Conservation (phyloP, 2,329 filamentous ascomycete genomes). For the Botrytis tulipae region DNA sequence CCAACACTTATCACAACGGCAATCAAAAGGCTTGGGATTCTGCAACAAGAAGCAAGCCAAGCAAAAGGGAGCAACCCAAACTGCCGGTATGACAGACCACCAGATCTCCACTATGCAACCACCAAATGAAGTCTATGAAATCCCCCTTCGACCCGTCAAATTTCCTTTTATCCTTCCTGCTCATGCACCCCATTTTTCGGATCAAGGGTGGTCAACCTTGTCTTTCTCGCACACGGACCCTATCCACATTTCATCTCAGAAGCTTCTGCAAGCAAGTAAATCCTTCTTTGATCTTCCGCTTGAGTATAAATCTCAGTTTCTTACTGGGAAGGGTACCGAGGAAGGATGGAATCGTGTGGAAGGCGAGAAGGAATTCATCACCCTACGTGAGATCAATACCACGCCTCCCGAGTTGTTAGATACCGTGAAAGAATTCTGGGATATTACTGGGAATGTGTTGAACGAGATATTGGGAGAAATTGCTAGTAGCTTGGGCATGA, state of each 20-base stretch:
- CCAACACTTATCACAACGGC: too few species aligned
- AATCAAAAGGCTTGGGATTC: neutral
- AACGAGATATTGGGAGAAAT: slow-evolving; percentile 28
- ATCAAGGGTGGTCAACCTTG: slow-evolving; percentile 34
- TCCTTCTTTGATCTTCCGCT: slow-evolving; percentile 30
- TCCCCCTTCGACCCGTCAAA: slow-evolving; percentile 21
- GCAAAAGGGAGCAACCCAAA: neutral
- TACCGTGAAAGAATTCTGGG: slow-evolving; percentile 28
- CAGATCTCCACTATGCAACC: neutral
- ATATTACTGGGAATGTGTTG: slow-evolving; percentile 26
- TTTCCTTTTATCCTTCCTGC: slow-evolving; percentile 26
- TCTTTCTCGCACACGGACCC: slow-evolving; percentile 22
- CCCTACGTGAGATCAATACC: slow-evolving; percentile 27
- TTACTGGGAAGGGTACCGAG: slow-evolving; percentile 28
- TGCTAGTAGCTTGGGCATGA: slow-evolving; percentile 32
- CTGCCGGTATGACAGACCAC: neutral
- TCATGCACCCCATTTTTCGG: slow-evolving; percentile 25
- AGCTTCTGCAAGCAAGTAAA: slow-evolving; percentile 29
- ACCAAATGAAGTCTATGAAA: neutral
- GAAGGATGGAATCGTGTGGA: slow-evolving; percentile 32
- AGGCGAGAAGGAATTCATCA: slow-evolving; percentile 37
- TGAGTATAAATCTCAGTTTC: slow-evolving; percentile 29
- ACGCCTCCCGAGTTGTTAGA: slow-evolving; percentile 28
- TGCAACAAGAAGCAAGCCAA: neutral
- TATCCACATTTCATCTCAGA: slow-evolving; percentile 26